Evolutionary conservation across 768 basidiomycete species (phyloP).

Genomic region (Termitomyces sp.): DNA sequence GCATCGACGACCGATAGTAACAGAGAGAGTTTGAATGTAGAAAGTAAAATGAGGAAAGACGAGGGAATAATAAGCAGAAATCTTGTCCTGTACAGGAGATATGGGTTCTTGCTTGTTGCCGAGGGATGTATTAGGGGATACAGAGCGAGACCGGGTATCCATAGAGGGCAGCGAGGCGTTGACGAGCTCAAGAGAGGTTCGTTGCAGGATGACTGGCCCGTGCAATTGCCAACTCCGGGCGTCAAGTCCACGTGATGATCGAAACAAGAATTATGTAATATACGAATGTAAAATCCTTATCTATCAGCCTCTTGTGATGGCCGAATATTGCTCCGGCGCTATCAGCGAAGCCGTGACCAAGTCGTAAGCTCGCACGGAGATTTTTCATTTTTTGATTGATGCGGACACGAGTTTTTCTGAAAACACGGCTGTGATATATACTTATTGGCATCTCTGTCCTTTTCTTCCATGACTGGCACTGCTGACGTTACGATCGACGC

Average conservation of each 20-base stretch:
- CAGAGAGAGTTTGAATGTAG: constrained; percentile 92
- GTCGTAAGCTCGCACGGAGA: neutral
- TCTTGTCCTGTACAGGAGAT: constrained; percentile 59
- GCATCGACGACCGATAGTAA: constrained; percentile 91
- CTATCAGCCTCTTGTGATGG: too few species aligned
- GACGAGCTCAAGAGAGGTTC: constrained; percentile 14
- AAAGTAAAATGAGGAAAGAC: constrained; percentile 94
- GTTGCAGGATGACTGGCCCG: constrained; percentile 4
- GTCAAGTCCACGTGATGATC: constrained; percentile 11
- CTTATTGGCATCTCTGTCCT: neutral
- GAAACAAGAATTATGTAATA: neutral
- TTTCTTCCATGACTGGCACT: constrained; percentile 22
- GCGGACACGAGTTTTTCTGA: neutral
- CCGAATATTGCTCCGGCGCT: neutral
- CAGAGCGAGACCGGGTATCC: constrained; percentile 40
- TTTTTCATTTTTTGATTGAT: neutral
- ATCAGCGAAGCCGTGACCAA: neutral
- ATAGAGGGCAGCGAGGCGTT: constrained; percentile 20
- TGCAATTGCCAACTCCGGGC: constrained; percentile 11
- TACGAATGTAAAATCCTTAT: too few species aligned
- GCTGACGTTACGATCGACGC: constrained; percentile 30
- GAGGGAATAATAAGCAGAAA: constrained; percentile 89
- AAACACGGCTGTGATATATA: neutral
- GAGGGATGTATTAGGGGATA: constrained; percentile 26
- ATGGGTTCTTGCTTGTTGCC: constrained; percentile 24